Evolutionary conservation across 2,329 filamentous ascomycete genomes (phyloP), one percentile per base, ranked within the genome.

Genomic region (Diaporthe destruens): DNA sequence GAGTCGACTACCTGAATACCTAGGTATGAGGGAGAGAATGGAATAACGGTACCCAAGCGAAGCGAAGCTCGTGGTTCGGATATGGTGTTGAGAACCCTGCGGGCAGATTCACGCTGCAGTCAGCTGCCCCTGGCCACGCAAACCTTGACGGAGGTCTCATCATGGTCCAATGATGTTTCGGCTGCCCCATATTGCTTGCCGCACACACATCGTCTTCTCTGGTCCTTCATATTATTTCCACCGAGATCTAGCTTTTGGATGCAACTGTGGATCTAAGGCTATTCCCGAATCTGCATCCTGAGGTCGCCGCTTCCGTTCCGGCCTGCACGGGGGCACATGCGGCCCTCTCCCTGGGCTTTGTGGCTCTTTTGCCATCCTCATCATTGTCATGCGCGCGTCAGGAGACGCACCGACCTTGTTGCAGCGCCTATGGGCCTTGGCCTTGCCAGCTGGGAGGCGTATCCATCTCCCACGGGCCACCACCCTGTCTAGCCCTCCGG

Each of bases 211-310:
- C 25, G 29, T 14, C n/a, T 53, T 66, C 32, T 39, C n/a, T 53
- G 47, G 61, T 66, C 32, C 61, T 36, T 53, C 61, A 53, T 53
- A 66, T 66, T 66, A 53, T 25, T 53, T 6, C 9, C 47, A 53
- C 47, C 44, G 14, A 66, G 61, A 34, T 53, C 61, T 39, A 53
- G 5, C 6, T 66, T 66, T 53, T 53, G 34, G 61, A 53, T 66
- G 61, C 32, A 36, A 66, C 61, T 39, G 20, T 66, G 47, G 47
- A 66, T 66, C 61, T 66, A 16, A 53, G n/a, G 51, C 61, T 53
- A 66, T 53, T 6, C 44, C 47, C 14, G 9, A 66, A 25, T 49
- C 47, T 66, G 61, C n/a, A 29, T 18, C 20, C 6, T 34, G 44
- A 36, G 47, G n/a, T 39, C n/a, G n/a, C 20, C 47, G 47, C 61